Evolutionary conservation across 1,284 basidiomycete species (phyloP), one percentile per base, ranked within the genome.

Genomic region (Ustilago trichophora): DNA sequence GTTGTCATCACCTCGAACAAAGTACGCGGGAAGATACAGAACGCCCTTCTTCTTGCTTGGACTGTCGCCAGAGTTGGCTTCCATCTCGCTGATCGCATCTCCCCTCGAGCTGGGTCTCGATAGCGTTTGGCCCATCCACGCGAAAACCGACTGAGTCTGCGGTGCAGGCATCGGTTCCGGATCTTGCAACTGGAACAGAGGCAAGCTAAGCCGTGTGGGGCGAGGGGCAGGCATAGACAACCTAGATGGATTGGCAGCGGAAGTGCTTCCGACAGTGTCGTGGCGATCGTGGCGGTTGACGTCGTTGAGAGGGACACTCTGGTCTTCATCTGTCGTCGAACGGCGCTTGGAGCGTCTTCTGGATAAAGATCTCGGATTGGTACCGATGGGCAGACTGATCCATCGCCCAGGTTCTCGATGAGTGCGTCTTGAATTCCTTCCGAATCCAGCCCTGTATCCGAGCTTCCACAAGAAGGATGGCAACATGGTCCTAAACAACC

Each of bases 11-110:
- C 67, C 52, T 3, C 64, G 50, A 3, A 75, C 73, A 48, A 75
- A 75, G 47, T 73, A 75, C 2, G 73, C 73, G 0, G 73, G 73
- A 15, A 75, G 43, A 22, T 75, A 75, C 11, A 75, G 55, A 0
- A 66, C 44, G 7, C 67, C 71, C 21, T 58, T 60, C 40, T 65
- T 70, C 47, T 70, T 73, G 40, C 40, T 42, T 5, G 68, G 47
- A 36, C 59, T 36, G 29, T 60, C 41, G 4, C n/a, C 25, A 0
- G 48, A 15, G 19, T 66, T 56, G 11, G 52, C 52, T 19, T 60
- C 59, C 32, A 60, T 46, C 34, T 66, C 57, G 31, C 54, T 43
- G 22, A 58, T 58, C 7, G 33, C 52, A 29, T 69, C 73, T 21
- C 50, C 53, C 13, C 73, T 36, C 29, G 58, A 70, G 18, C 47